These are phyloP conservation scores for Euphorbia lathyris DNA, from an alignment of 345 rosid species.

Conservation along the genomic window DNA sequence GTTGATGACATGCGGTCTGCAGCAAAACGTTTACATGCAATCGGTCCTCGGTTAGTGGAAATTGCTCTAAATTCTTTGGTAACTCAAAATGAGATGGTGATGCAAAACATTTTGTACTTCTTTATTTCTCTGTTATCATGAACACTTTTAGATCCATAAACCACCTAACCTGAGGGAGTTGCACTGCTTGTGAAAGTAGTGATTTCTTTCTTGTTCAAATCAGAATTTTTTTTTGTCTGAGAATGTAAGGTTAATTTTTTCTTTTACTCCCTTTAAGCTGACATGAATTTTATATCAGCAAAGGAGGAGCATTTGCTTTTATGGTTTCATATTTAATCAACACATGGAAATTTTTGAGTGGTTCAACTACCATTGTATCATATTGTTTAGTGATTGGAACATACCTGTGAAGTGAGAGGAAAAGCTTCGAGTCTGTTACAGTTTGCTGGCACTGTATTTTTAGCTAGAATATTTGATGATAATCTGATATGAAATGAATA, in stretches of 20 bases:
- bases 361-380: background rate
- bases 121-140: background rate
- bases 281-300: background rate
- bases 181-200: background rate
- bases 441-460: background rate
- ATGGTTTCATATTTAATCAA: background rate
- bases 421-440: background rate
- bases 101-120: constrained; percentile 6
- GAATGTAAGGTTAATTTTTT: background rate
- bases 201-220: constrained; percentile 4
- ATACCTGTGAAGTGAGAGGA: background rate
- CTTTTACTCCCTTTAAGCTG: background rate
- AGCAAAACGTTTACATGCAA: constrained; percentile 57
- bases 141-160: background rate
- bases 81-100: constrained; percentile 3
- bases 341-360: background rate
- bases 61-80: background rate
- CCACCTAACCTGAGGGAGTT: background rate
- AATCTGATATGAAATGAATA: background rate
- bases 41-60: constrained; percentile 75
- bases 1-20: constrained; percentile 77
- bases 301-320: background rate
- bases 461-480: background rate
- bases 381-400: background rate
- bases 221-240: background rate